Percentiles rank a stretch among this genome's conserved stretches.
Conservation (phyloP, 768 basidiomycete genomes). For the Cubamyces lactineus region DNA sequence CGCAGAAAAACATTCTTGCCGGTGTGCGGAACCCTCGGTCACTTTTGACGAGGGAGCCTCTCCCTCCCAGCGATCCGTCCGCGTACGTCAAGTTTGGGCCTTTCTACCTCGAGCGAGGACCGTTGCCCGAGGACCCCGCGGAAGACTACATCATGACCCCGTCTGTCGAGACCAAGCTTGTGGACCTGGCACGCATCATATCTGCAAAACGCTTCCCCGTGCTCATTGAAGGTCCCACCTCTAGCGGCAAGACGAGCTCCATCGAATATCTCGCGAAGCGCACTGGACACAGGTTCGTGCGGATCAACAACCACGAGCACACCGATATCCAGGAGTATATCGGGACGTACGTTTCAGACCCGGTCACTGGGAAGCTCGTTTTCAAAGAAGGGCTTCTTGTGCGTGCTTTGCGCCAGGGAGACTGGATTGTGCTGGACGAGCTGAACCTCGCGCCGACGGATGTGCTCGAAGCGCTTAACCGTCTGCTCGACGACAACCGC, state of each 20-base stretch:
- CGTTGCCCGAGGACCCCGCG: conserved; percentile 58
- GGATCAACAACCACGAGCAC: conserved; percentile 99
- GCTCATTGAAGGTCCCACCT: conserved; percentile 97
- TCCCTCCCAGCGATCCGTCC: conserved; percentile 49
- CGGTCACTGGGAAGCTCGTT: conserved; percentile 87
- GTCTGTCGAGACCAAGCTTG: conserved; percentile 92
- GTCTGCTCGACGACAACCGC: conserved; percentile 95
- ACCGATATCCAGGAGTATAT: conserved; percentile 99
- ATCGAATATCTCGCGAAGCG: conserved; percentile 92
- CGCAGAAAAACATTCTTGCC: conserved; percentile 76
- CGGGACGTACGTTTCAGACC: conserved; percentile 94
- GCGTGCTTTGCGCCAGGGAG: conserved; percentile 84
- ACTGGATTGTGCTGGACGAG: conserved; percentile 99
- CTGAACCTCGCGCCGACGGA: conserved; percentile 97
- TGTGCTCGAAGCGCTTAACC: conserved; percentile 95
- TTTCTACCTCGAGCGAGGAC: conserved; percentile 86
- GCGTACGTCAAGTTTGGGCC: conserved; percentile 86
- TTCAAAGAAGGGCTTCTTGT: conserved; percentile 96
- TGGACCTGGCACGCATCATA: conserved; percentile 91
- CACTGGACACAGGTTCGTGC: conserved; percentile 93
- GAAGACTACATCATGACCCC: conserved; percentile 95
- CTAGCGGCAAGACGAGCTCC: conserved; percentile 95
- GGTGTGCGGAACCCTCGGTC: conserved; percentile 82
- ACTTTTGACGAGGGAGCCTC: conserved; percentile 70
- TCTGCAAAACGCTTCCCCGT: conserved; percentile 90